These are phyloP conservation scores for Mycosarcoma maydis DNA, from an alignment of 1,284 basidiomycete species.

Conservation along the genomic window DNA sequence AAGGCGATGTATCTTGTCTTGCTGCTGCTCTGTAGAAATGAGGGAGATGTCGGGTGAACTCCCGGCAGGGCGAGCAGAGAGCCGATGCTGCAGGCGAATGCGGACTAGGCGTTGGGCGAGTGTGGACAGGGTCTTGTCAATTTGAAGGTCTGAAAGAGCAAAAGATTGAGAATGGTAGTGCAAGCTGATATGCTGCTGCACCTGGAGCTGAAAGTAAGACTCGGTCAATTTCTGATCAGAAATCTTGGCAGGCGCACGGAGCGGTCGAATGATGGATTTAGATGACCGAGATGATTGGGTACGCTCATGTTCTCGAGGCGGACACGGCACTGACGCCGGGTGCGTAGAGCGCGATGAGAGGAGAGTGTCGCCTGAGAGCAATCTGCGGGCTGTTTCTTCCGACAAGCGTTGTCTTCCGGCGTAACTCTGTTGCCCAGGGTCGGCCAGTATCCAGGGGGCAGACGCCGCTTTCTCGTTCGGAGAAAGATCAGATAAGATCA, in stretches of 20 bases:
- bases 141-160: slow-evolving; percentile 8
- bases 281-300: slow-evolving; percentile 5
- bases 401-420: slow-evolving; percentile 6
- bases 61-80: slow-evolving; percentile 4
- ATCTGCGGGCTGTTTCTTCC: slow-evolving; percentile 18
- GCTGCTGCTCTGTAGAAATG: slow-evolving; percentile 13
- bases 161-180: slow-evolving; percentile 9
- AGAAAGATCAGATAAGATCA: slow-evolving; percentile 8
- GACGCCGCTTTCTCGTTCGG: slow-evolving; percentile 6
- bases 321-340: background rate
- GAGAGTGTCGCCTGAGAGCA: slow-evolving; percentile 7
- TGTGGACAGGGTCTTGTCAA: slow-evolving; percentile 3
- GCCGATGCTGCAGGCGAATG: slow-evolving; percentile 24
- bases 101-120: slow-evolving; percentile 30
- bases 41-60: background rate
- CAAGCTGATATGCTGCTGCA: slow-evolving; percentile 31
- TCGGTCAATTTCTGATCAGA: slow-evolving; percentile 32
- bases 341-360: slow-evolving; percentile 1
- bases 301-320: background rate
- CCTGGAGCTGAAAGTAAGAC: slow-evolving; percentile 40
- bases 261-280: slow-evolving; percentile 5
- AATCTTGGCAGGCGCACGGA: slow-evolving; percentile 30
- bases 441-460: background rate
- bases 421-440: background rate
- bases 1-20: slow-evolving; percentile 26